Conservation (phyloP, 2,329 filamentous ascomycete genomes). For the Neurospora sp. region DNA sequence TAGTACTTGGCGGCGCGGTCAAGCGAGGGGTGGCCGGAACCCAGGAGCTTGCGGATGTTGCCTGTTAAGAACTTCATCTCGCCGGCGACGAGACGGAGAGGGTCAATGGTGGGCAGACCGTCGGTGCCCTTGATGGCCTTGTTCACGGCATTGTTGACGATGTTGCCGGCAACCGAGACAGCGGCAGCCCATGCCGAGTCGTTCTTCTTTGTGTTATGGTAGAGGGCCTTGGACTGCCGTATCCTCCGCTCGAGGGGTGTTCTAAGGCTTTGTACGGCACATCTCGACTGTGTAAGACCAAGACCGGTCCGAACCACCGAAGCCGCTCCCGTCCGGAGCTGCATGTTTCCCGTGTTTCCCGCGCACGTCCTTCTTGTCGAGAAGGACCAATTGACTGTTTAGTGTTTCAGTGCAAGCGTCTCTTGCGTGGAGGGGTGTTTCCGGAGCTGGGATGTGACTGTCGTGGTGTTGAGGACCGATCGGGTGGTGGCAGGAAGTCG, state of each 20-base stretch:
- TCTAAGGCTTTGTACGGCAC: constrained; percentile 13
- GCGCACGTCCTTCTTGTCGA: constrained; percentile 16
- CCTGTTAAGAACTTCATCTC: constrained; percentile 94
- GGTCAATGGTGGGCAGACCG: constrained; percentile 69
- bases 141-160: constrained; percentile 58
- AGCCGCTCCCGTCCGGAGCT: constrained; percentile 40
- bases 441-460: constrained; percentile 5
- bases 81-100: constrained; percentile 81
- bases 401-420: constrained; percentile 6
- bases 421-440: constrained; percentile 2
- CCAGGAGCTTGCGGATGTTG: constrained; percentile 86
- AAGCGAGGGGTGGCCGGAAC: constrained; percentile 86
- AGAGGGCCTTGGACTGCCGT: constrained; percentile 23
- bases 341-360: constrained; percentile 30
- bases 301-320: constrained; percentile 30
- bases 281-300: constrained; percentile 27
- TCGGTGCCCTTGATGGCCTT: constrained; percentile 43
- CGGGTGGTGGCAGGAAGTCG: neutral
- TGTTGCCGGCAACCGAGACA: constrained; percentile 58
- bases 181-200: constrained; percentile 68
- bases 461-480: neutral
- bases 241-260: constrained; percentile 24
- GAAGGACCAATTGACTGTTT: constrained; percentile 22
- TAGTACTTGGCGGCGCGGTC: constrained; percentile 98
- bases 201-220: constrained; percentile 35